Evolutionary conservation across 106 monocot species (phyloP).

Genomic region (Alisma plantagoaquatica): DNA sequence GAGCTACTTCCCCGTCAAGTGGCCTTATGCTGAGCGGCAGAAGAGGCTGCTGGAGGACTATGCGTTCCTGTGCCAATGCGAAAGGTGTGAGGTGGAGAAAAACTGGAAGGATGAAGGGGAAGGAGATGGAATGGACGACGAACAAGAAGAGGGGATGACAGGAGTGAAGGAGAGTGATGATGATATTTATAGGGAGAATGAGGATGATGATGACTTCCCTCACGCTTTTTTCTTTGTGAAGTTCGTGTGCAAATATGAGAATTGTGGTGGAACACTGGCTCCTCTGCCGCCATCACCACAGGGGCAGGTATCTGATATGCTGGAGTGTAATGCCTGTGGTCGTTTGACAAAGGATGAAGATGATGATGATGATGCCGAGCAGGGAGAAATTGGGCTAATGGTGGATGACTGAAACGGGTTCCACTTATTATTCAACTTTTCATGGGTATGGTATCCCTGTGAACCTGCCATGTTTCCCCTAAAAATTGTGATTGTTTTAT

Average conservation of each 20-base stretch:
- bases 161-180: constrained; percentile 1
- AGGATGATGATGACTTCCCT: constrained; percentile 38
- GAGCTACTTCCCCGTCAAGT: constrained; percentile 85
- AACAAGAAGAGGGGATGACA: constrained; percentile 1
- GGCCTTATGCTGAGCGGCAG: constrained; percentile 65
- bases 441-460: constrained; percentile 1
- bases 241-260: constrained; percentile 57
- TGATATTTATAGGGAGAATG: too few species aligned
- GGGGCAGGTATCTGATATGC: constrained; percentile 27
- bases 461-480: too few species aligned
- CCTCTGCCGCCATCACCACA: constrained; percentile 53
- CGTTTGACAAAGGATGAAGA: constrained; percentile 21
- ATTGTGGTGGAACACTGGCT: constrained; percentile 82
- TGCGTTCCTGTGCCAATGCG: constrained; percentile 73
- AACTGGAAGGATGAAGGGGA: constrained; percentile 70
- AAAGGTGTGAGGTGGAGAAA: constrained; percentile 69
- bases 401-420: constrained; percentile 14
- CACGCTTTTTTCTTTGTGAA: constrained; percentile 81
- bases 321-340: constrained; percentile 93
- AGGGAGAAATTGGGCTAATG: constrained; percentile 21
- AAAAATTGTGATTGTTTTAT: too few species aligned
- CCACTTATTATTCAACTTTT: not conserved
- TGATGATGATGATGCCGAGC: constrained; percentile 10
- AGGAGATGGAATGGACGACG: constrained; percentile 13
- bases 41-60: constrained; percentile 62